Base-by-base conservation (phyloP, 2,329 filamentous ascomycete genomes). In the Ambrosiella xylebori region DNA sequence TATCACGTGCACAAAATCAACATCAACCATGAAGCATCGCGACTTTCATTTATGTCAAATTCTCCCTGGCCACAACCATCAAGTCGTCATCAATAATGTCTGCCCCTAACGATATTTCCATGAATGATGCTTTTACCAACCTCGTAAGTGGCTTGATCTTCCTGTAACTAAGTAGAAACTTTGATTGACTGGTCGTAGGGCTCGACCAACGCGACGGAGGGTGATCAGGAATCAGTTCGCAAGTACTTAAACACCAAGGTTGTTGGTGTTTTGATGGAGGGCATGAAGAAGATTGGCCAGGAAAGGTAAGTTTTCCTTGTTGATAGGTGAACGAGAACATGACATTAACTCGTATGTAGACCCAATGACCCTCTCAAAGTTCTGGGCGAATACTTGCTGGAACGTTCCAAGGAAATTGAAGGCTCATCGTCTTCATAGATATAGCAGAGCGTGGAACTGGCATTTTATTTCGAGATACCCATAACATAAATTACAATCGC, bases 241-340 rank as follows among this genome's bases (percentile, higher is more conserved):
- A 77, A 80, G 64, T 89, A 88, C 67, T 69, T 89, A 63, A 88
- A 88, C 65, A 75, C 76, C 54, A 86, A 82, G 64, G 77, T 89
- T 45, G 85, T 84, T 0, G 79, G 79, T 0, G 76, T 78, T 35
- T 65, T 89, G 59, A 70, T 88, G 44, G 84, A 88, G 64, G 85
- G 84, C 27, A 85, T 89, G 82, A 88, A 88, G 71, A 69, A 76
- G 57, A 67, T 89, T 61, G 83, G 82, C 3, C 81, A 79, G 63
- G 82, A 88, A 47, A 79, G 84, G 85, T 88, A 70, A 65, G 83
- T 27, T 27, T 27, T 27, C 76, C 13, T 8, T 15, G 8, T 8
- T 36, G 36, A 40, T 17, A 44, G 8, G 44, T 35, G 36, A 27
- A 13, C 7, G 19, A 36, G 12, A 38, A 17, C 1, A 9, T 17